Evolutionary conservation across 352 stramenopile species (phyloP).

Genomic region (Phytophthora pisi): DNA sequence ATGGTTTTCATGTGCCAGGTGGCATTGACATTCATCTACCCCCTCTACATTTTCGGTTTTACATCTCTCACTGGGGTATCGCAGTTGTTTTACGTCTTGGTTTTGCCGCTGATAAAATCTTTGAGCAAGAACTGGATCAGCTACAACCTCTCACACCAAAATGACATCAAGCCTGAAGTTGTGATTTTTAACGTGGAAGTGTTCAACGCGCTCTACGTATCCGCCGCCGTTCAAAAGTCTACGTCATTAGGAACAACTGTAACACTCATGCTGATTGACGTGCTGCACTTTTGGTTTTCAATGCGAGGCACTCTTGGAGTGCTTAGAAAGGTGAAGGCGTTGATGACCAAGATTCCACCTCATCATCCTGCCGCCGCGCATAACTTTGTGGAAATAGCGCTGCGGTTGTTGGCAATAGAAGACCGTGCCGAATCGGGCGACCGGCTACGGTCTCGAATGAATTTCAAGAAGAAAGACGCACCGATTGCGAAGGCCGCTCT

Average conservation of each 20-base stretch:
- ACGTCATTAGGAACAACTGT: background rate
- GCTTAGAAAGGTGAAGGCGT: background rate
- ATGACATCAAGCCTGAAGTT: slow-evolving; percentile 43
- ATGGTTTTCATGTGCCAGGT: slow-evolving; percentile 33
- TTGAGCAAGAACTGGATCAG: slow-evolving; percentile 28
- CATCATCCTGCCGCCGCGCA: background rate
- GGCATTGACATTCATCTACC: slow-evolving; percentile 31
- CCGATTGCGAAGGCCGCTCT: background rate
- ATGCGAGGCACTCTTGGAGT: slow-evolving; percentile 2
- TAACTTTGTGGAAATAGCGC: slow-evolving; percentile 3
- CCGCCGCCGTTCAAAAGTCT: background rate
- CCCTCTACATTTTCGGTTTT: slow-evolving; percentile 32
- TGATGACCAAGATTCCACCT: slow-evolving; percentile 6
- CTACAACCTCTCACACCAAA: slow-evolving; percentile 22
- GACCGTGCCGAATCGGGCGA: background rate
- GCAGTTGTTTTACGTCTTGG: slow-evolving; percentile 9
- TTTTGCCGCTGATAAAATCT: slow-evolving; percentile 14
- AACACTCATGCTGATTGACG: slow-evolving; percentile 4
- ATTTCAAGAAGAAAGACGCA: background rate
- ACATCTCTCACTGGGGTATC: slow-evolving; percentile 2
- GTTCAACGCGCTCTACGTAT: slow-evolving; percentile 2
- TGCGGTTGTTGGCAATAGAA: slow-evolving; percentile 7
- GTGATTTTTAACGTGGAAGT: slow-evolving; percentile 2
- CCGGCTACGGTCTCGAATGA: background rate
- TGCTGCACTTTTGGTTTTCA: slow-evolving; percentile 10